These are phyloP conservation scores for Melastoma malabathricum DNA, from an alignment of 345 rosid genomes.

Conservation along the genomic window DNA sequence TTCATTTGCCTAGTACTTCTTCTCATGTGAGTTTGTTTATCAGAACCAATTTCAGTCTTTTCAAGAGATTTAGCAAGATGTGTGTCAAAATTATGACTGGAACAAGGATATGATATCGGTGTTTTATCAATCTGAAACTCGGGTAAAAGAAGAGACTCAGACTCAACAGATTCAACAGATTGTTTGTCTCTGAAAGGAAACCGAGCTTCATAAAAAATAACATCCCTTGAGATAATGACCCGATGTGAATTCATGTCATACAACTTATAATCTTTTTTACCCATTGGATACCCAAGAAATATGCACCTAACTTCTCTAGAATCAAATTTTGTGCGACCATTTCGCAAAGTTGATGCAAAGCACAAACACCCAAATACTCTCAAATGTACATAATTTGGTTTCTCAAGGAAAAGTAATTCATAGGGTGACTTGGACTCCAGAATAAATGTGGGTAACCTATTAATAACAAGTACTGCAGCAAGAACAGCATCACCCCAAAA, in stretches of 20 bases:
- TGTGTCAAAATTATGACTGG: too few relatives aligned
- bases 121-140: not conserved
- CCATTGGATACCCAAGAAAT: not conserved
- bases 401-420: not conserved
- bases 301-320: not conserved
- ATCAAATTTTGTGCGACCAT: not conserved
- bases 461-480: not conserved
- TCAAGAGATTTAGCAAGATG: too few relatives aligned
- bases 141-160: not conserved
- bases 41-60: too few relatives aligned
- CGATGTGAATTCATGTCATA: not conserved
- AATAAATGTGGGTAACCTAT: not conserved
- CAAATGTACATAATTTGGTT: not conserved
- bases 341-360: not conserved
- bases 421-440: not conserved
- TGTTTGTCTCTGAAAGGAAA: not conserved
- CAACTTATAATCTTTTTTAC: not conserved
- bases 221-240: not conserved
- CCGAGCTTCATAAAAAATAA: too few relatives aligned
- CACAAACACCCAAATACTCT: not conserved
- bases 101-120: too few relatives aligned
- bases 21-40: too few relatives aligned
- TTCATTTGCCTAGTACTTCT: too few relatives aligned
- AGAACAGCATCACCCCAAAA: conserved; percentile 3
- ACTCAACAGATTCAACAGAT: not conserved